A percentile compares a stretch with the other conserved stretches of the same genome.
These are phyloP conservation scores for Ganoderma meredithae DNA, from an alignment of 1,284 basidiomycete genomes.

Conservation along the genomic window DNA sequence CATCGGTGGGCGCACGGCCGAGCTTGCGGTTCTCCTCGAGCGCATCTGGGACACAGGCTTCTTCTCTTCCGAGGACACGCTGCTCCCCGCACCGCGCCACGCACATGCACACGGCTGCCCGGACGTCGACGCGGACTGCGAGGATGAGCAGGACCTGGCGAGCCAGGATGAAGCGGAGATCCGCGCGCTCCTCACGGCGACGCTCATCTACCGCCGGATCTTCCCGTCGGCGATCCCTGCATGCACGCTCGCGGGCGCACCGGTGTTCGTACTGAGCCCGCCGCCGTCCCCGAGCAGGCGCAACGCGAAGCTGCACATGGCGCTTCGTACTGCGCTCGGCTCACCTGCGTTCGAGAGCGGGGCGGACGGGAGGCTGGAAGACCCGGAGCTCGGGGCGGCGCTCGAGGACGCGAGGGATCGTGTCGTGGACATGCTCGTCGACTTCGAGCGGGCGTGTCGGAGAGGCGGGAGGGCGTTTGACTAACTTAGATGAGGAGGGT, in stretches of 20 bases:
- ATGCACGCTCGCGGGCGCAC: constrained; percentile 32
- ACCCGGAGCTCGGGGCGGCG: constrained; percentile 41
- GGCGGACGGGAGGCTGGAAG: constrained; percentile 39
- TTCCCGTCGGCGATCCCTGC: constrained; percentile 54
- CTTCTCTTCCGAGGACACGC: constrained; percentile 40
- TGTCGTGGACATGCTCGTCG: constrained; percentile 71
- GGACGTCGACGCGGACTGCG: constrained; percentile 40
- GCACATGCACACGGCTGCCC: constrained; percentile 29
- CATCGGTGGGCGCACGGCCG: constrained; percentile 62
- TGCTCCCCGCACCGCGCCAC: constrained; percentile 25
- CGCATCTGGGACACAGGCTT: constrained; percentile 54
- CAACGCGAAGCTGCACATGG: constrained; percentile 48
- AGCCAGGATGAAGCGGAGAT: constrained; percentile 50
- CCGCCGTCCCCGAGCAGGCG: constrained; percentile 60
- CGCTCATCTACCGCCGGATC: constrained; percentile 63
- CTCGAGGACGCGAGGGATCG: constrained; percentile 74
- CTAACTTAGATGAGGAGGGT: neutral
- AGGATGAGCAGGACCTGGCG: constrained; percentile 46
- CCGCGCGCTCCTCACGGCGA: constrained; percentile 58
- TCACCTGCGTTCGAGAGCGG: constrained; percentile 63
- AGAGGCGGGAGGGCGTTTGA: constrained; percentile 30
- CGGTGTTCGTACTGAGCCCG: constrained; percentile 59
- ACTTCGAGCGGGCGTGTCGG: constrained; percentile 39
- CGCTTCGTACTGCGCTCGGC: constrained; percentile 60
- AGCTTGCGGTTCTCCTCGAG: constrained; percentile 62